Conservation (phyloP, 2,329 filamentous ascomycete genomes). For the Penicillium aurantiogriseum region DNA sequence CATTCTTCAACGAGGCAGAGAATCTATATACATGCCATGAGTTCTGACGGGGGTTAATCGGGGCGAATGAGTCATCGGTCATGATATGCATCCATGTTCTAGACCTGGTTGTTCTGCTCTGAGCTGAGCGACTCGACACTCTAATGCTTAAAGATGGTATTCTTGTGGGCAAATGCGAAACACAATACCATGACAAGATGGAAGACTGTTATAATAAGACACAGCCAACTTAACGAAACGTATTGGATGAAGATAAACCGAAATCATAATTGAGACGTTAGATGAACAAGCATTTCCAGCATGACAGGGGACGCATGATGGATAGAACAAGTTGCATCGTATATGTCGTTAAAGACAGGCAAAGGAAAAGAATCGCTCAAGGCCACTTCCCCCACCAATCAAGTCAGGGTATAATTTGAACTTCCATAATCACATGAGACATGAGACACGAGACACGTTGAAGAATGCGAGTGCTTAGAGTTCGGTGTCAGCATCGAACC, state of each 20-base stretch:
- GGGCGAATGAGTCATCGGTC: neutral
- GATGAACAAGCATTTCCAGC: neutral
- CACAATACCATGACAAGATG: neutral
- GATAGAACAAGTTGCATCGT: neutral
- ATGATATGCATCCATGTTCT: neutral
- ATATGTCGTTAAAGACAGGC: neutral
- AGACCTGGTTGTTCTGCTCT: neutral
- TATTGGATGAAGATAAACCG: neutral
- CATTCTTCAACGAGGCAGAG: constrained; percentile 35
- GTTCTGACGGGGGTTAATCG: constrained; percentile 6
- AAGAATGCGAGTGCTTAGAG: neutral
- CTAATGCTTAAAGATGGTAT: neutral
- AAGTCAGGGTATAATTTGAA: neutral
- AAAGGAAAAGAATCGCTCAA: neutral
- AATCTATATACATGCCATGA: constrained; percentile 33
- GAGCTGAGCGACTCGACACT: neutral
- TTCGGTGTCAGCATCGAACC: constrained; percentile 7
- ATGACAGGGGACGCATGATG: neutral
- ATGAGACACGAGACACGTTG: no score
- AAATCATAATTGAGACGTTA: neutral
- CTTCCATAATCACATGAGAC: neutral
- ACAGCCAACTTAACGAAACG: neutral
- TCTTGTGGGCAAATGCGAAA: neutral
- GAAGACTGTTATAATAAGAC: neutral
- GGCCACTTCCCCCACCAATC: neutral